Conservation (phyloP, 768 basidiomycete genomes). For the Fomitopsis pulvina region DNA sequence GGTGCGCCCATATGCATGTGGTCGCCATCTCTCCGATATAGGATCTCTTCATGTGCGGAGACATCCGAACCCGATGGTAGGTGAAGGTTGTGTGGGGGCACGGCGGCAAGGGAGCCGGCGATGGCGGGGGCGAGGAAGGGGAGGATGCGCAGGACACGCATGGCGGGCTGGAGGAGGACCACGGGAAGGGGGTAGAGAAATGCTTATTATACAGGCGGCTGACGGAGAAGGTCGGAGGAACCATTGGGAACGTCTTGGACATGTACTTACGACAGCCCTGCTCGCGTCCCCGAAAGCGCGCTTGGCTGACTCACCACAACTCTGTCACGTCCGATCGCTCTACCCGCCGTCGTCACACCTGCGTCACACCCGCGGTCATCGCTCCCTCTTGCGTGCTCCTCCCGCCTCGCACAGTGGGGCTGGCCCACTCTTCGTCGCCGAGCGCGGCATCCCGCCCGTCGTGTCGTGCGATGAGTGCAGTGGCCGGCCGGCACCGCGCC, state of each 20-base stretch:
- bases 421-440: not conserved
- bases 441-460: not conserved
- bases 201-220: conserved; percentile 2
- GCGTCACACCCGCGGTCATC: not conserved
- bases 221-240: conserved; percentile 16
- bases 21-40: conserved; percentile 20
- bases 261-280: not conserved
- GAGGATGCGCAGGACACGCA: conserved; percentile 21
- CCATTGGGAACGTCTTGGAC: conserved; percentile 10
- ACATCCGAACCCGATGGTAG: conserved; percentile 4
- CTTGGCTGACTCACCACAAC: conserved; percentile 9
- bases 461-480: conserved; percentile 1
- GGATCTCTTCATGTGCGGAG: conserved; percentile 7
- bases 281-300: not conserved
- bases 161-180: conserved; percentile 15
- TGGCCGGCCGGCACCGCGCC: not conserved
- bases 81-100: conserved; percentile 19
- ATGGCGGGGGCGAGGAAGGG: conserved; percentile 21
- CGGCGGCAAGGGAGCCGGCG: conserved; percentile 15
- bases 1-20: conserved; percentile 44
- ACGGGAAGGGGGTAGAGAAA: not conserved
- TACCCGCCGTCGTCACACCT: not conserved
- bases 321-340: not conserved
- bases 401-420: not conserved
- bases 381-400: not conserved